These are phyloP conservation scores for Pelargonium myrrhifolium DNA, from an alignment of 441 rosid species.

Conservation along the genomic window DNA sequence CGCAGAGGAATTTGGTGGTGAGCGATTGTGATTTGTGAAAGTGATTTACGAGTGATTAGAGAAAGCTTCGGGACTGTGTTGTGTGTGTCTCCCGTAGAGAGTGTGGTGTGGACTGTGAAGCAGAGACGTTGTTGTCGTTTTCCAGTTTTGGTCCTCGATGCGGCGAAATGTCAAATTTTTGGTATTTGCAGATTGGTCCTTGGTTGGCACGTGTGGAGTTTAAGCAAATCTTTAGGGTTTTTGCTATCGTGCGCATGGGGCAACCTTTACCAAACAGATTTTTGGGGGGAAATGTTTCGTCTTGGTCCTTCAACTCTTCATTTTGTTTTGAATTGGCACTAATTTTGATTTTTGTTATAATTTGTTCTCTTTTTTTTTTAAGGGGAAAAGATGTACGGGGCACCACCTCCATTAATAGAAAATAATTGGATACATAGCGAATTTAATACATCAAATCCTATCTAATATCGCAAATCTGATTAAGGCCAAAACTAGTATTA, in stretches of 20 bases:
- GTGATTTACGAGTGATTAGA: not conserved
- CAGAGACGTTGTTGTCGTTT: not conserved
- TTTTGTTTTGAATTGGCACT: not conserved
- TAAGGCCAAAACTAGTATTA: too few relatives aligned
- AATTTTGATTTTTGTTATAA: not conserved
- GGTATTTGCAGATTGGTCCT: not conserved
- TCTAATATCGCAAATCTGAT: too few relatives aligned
- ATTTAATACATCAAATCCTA: too few relatives aligned
- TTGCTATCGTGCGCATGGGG: slow-evolving; percentile 4
- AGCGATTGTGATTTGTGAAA: not conserved
- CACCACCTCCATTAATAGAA: too few relatives aligned
- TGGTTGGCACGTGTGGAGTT: not conserved
- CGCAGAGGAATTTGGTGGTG: too few relatives aligned
- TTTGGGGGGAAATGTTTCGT: not conserved
- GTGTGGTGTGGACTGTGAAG: not conserved
- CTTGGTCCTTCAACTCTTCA: not conserved
- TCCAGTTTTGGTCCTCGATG: not conserved
- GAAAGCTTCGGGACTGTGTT: not conserved
- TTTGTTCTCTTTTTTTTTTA: too few relatives aligned
- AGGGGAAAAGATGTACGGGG: too few relatives aligned
- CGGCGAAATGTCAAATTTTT: not conserved
- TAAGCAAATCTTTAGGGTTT: not conserved
- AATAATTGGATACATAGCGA: too few relatives aligned
- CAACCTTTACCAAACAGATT: not conserved
- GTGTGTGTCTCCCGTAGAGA: too few relatives aligned